These are phyloP conservation scores for Penicillium sp. DNA, from an alignment of 2,329 filamentous ascomycete species.

Conservation along the genomic window DNA sequence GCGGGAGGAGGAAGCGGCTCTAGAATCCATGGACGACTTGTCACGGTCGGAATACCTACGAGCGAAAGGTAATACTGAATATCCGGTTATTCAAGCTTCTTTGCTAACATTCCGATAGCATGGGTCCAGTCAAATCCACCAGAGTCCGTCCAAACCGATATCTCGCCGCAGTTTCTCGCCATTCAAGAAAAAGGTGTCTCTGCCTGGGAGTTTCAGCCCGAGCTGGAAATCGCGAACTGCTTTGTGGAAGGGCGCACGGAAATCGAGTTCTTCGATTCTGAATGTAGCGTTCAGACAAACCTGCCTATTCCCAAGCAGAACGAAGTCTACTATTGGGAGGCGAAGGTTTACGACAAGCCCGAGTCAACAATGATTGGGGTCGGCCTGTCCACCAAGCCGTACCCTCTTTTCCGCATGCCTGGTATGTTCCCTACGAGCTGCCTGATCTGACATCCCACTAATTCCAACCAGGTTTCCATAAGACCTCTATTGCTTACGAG, in stretches of 20 bases:
- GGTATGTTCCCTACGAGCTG: conserved; percentile 53
- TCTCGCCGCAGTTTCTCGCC: conserved; percentile 90
- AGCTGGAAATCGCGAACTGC: conserved; percentile 96
- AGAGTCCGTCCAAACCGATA: conserved; percentile 92
- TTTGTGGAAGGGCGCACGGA: conserved; percentile 95
- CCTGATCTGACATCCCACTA: background rate
- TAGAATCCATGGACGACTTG: conserved; percentile 94
- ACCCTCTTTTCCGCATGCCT: conserved; percentile 87
- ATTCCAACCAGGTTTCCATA: conserved; percentile 69
- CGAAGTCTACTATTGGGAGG: conserved; percentile 99
- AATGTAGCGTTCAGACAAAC: conserved; percentile 96
- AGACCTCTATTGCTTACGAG: conserved; percentile 83
- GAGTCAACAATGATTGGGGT: conserved; percentile 82
- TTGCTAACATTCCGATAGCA: conserved; percentile 50
- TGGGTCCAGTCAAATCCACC: conserved; percentile 92
- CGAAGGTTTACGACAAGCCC: conserved; percentile 96
- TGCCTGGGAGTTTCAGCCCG: conserved; percentile 99
- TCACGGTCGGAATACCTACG: conserved; percentile 83
- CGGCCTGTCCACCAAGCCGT: conserved; percentile 93
- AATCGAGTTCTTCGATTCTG: conserved; percentile 97
- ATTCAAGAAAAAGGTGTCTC: conserved; percentile 99
- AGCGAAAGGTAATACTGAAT: conserved; percentile 68
- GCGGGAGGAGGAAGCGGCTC: conserved; percentile 87
- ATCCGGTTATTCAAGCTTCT: too few species aligned
- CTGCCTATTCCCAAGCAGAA: conserved; percentile 97